Evolutionary conservation across 2,329 filamentous ascomycete species (phyloP), one percentile per base, ranked within the genome.

Genomic region (Claviceps sp.): DNA sequence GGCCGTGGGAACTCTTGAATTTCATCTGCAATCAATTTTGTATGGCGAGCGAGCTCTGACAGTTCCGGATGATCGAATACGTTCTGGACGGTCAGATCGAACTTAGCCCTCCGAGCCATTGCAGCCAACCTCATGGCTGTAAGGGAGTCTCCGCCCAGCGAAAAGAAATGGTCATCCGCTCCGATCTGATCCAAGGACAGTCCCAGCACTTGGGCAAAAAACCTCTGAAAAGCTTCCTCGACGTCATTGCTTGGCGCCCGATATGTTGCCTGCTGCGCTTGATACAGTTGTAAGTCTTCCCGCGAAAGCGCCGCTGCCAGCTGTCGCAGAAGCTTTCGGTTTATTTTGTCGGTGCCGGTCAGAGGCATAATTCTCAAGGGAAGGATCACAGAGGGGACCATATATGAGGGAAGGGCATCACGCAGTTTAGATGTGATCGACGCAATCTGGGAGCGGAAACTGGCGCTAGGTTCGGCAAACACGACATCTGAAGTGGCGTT

Each of bases 81-180:
- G 22, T 26, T 26, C 47, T 41, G 47, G 22, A 49, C 47, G 3
- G 47, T 49, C 37, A 42, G 9, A 6, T 9, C 11, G 22, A 42
- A 14, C 47, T 6, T 22, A 7, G 5, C 22, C 18, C 42, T n/a
- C 22, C 38, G 38, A 30, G 47, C 47, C 47, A 24, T 18, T 26
- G 22, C 38, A 3, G 45, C 48, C 26, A 50, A 8, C 7, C 37
- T 22, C 42, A 48, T 52, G 38, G 50, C 50, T n/a, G 24, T 48
- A 20, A 52, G 37, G 1, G 50, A 52, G 34, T 52, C 50, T 13
- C 50, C 50, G 13, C 50, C 50, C 14, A 48, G 45, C n/a, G n/a
- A 9, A 6, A 48, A 36, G 38, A 52, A 52, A 13, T 36, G 20
- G 20, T 52, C 45, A 18, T 52, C 45, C 6, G 26, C 45, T 2